Percentiles rank a stretch among this genome's conserved stretches.
These are phyloP conservation scores for Sugiyamaella novakii DNA, from an alignment of 1,139 yeast species.

Conservation along the genomic window DNA sequence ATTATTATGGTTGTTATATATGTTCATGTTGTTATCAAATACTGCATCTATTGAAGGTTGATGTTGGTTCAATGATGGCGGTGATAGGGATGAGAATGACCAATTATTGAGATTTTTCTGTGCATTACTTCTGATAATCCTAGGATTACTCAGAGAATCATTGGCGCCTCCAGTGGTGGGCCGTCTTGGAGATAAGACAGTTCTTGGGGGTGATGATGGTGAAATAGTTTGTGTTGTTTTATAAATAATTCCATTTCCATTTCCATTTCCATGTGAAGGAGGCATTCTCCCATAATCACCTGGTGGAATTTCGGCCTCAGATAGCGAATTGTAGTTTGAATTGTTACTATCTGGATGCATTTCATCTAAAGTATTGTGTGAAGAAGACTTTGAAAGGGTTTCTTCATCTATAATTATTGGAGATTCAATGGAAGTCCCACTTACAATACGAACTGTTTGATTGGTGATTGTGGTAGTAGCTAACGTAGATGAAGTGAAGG, in stretches of 20 bases:
- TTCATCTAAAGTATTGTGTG: background rate
- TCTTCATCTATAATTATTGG: slow-evolving; percentile 13
- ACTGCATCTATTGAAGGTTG: slow-evolving; percentile 8
- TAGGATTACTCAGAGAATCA: slow-evolving; percentile 1
- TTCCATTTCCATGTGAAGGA: background rate
- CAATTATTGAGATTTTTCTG: slow-evolving; percentile 8
- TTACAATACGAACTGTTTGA: slow-evolving; percentile 10
- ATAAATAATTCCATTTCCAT: background rate
- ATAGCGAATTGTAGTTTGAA: background rate
- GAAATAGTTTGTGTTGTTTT: background rate
- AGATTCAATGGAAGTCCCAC: background rate
- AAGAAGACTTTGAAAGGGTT: background rate
- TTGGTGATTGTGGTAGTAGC: background rate
- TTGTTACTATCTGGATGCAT: slow-evolving; percentile 2
- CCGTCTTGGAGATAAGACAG: background rate
- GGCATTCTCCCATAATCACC: slow-evolving; percentile 18
- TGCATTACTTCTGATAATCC: slow-evolving; percentile 12
- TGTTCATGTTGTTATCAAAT: slow-evolving; percentile 7
- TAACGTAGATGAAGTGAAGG: too few species aligned
- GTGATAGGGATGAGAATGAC: slow-evolving; percentile 2
- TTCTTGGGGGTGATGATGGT: background rate
- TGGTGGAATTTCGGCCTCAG: slow-evolving; percentile 10
- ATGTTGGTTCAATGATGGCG: background rate
- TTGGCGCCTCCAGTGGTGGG: background rate
- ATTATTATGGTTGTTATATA: too few species aligned